Percentiles rank a stretch among this genome's conserved stretches.
These are phyloP conservation scores for Neofusicoccum sp. DNA, from an alignment of 2,329 filamentous ascomycete species.

Conservation along the genomic window DNA sequence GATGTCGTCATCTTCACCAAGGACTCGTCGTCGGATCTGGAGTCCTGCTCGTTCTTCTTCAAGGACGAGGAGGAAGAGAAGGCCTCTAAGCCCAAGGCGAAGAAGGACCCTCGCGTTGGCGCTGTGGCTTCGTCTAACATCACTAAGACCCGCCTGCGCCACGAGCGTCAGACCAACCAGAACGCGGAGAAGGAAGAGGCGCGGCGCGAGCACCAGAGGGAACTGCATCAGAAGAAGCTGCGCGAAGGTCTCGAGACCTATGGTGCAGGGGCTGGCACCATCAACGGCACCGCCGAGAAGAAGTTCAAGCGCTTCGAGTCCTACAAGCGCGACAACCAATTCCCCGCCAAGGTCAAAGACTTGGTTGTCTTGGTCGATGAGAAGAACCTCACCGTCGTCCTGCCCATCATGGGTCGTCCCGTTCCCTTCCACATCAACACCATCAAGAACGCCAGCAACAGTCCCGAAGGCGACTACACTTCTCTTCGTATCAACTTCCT, in stretches of 20 bases:
- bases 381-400: constrained; percentile 86
- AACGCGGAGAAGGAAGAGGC: constrained; percentile 89
- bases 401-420: constrained; percentile 95
- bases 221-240: constrained; percentile 84
- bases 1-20: constrained; percentile 90
- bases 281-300: constrained; percentile 92
- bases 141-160: constrained; percentile 87
- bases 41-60: constrained; percentile 97
- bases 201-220: constrained; percentile 89
- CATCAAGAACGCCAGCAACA: constrained; percentile 99
- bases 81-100: constrained; percentile 82
- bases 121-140: constrained; percentile 95
- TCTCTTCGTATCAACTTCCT: constrained; percentile 97
- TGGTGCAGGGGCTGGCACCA: constrained; percentile 77
- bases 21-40: constrained; percentile 86
- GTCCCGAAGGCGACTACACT: constrained; percentile 90
- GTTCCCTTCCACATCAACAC: constrained; percentile 98
- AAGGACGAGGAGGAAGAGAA: constrained; percentile 90
- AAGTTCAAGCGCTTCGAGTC: constrained; percentile 99
- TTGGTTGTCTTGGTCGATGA: constrained; percentile 86
- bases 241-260: constrained; percentile 84
- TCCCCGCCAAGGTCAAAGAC: constrained; percentile 80
- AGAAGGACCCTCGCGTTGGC: constrained; percentile 79
- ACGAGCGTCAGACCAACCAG: constrained; percentile 82
- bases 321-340: constrained; percentile 96